Percentiles rank a stretch among this genome's conserved stretches.
phyloP scores from a whole-genome alignment of 2,329 filamentous ascomycete genomes.

The Colletotrichum sp. region DNA sequence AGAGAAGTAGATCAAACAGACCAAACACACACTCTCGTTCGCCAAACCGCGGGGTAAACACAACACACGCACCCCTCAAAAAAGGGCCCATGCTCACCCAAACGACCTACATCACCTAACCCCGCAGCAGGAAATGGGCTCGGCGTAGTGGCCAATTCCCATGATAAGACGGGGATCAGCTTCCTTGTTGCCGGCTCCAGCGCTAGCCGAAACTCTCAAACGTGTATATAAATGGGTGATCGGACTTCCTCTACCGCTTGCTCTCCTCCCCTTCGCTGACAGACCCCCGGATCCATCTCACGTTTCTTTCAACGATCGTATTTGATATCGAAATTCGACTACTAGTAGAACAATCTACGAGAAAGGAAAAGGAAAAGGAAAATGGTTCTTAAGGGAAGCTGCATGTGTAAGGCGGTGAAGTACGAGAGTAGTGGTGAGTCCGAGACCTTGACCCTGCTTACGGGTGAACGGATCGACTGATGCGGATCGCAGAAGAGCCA shows the following conservation, averaged over 20 bases:
- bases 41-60: not conserved
- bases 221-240: not conserved
- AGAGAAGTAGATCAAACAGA: not conserved
- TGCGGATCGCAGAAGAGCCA: slow-evolving; percentile 38
- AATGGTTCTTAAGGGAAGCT: slow-evolving; percentile 31
- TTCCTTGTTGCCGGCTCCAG: not conserved
- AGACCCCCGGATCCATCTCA: not conserved
- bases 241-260: not conserved
- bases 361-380: not conserved
- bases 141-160: not conserved
- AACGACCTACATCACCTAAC: not conserved
- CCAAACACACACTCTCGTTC: not conserved
- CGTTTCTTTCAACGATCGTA: not conserved
- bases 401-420: slow-evolving; percentile 38
- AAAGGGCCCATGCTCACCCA: not conserved
- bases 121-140: not conserved
- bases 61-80: not conserved
- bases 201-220: slow-evolving; percentile 12
- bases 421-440: slow-evolving; percentile 36
- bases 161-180: not conserved
- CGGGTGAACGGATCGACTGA: no score
- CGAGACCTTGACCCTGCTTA: not conserved
- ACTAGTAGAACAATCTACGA: not conserved
- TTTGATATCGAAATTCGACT: not conserved
- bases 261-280: not conserved